Evolutionary conservation across 1,139 yeast species (phyloP).

Genomic region (Yamadazyma trypodendri): DNA sequence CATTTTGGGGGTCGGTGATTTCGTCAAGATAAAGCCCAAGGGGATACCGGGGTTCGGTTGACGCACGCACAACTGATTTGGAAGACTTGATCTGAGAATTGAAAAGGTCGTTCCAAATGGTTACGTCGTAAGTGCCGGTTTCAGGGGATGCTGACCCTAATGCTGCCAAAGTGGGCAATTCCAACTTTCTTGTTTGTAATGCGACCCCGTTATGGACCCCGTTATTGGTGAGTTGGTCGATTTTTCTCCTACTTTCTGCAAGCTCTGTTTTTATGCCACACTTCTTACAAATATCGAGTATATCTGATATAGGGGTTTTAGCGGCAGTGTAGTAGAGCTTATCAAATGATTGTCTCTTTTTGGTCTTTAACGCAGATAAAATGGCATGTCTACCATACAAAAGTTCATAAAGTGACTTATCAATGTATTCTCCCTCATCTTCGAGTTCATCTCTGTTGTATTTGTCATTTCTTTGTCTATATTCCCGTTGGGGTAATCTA

Average conservation of each 20-base stretch:
- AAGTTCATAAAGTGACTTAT: slow-evolving; percentile 59
- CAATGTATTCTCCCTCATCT: slow-evolving; percentile 8
- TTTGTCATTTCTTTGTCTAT: not conserved
- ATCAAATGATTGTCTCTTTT: slow-evolving; percentile 52
- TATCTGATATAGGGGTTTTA: slow-evolving; percentile 28
- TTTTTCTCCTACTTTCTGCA: slow-evolving; percentile 50
- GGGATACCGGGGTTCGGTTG: slow-evolving; percentile 42
- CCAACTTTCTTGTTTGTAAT: slow-evolving; percentile 62
- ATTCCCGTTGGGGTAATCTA: not conserved
- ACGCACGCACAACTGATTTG: slow-evolving; percentile 15
- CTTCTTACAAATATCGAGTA: slow-evolving; percentile 46
- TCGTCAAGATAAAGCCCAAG: slow-evolving; percentile 79
- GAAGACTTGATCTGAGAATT: slow-evolving; percentile 16
- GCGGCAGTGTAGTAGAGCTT: slow-evolving; percentile 51
- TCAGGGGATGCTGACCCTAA: slow-evolving; percentile 28
- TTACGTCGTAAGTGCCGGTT: slow-evolving; percentile 26
- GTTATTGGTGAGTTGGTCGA: slow-evolving; percentile 60
- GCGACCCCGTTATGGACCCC: slow-evolving; percentile 86
- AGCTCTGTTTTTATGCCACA: slow-evolving; percentile 43
- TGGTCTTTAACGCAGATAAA: slow-evolving; percentile 60
- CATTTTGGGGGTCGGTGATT: slow-evolving; percentile 84
- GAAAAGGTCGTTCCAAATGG: slow-evolving; percentile 19
- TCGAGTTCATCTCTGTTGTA: slow-evolving; percentile 9
- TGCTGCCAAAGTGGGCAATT: slow-evolving; percentile 38
- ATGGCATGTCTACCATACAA: slow-evolving; percentile 79